These are phyloP conservation scores for Eugenia klotzschiana DNA, from an alignment of 441 rosid species.

Conservation along the genomic window DNA sequence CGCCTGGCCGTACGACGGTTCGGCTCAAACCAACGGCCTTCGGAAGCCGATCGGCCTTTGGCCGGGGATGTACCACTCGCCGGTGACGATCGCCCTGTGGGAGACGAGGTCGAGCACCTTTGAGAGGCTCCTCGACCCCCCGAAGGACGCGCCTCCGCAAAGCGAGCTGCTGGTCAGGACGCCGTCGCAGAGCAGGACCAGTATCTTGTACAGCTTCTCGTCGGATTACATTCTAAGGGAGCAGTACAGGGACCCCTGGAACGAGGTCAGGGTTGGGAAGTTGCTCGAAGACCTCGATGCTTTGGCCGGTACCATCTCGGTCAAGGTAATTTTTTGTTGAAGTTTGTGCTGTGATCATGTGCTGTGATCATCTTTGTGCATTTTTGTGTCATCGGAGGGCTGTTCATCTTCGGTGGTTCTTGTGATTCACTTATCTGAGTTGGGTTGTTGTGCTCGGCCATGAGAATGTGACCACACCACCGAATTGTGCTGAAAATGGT, in stretches of 20 bases:
- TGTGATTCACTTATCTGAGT: not conserved
- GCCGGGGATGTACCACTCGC: constrained; percentile 87
- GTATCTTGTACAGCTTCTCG: constrained; percentile 51
- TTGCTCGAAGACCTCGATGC: constrained; percentile 89
- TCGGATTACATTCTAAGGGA: constrained; percentile 55
- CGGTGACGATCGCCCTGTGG: constrained; percentile 69
- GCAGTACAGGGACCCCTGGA: constrained; percentile 81
- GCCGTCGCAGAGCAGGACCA: constrained; percentile 58
- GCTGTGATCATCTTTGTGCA: not conserved
- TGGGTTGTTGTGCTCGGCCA: not conserved
- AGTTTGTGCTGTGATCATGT: not conserved
- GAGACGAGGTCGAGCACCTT: constrained; percentile 62
- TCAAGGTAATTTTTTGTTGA: constrained; percentile 33
- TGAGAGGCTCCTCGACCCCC: constrained; percentile 61
- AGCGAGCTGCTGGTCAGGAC: constrained; percentile 41
- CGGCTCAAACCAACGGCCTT: constrained; percentile 22
- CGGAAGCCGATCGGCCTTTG: constrained; percentile 68
- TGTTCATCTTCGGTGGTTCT: not conserved
- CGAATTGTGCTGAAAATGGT: not conserved
- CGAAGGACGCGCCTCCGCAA: constrained; percentile 71
- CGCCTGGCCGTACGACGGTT: constrained; percentile 34
- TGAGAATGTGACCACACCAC: not conserved
- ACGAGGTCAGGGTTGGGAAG: constrained; percentile 70
- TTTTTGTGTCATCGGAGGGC: not conserved
- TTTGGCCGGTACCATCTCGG: constrained; percentile 78